Base-by-base conservation (phyloP, 179 eudicot genomes). In the Heliamphora pulchella region DNA sequence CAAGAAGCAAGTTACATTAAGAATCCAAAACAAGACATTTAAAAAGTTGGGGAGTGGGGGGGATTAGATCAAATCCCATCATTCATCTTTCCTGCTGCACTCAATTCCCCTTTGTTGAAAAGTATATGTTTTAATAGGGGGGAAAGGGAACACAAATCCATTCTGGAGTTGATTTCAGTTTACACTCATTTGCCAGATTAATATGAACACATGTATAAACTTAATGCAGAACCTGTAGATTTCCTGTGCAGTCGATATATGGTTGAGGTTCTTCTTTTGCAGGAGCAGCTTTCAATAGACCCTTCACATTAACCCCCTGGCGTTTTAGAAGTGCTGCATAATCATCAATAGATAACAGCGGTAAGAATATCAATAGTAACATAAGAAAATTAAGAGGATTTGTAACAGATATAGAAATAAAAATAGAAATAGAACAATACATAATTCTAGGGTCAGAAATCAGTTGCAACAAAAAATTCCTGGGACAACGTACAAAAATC, bases 191-290 rank as follows among this genome's bases (percentile, higher is more conserved):
- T 66, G 50, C 61, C 41, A 54, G 59, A 41, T 53, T 14, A n/a
- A 67, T 39, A 78, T 18, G 39, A 1, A 57, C 43, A n/a, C 66
- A 31, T 31, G 17, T 47, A 61, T 61, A 17, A 44, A 74, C 55
- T 59, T 59, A 43, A 15, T 39, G 53, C 10, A 64, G 77, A 62
- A 96, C 99, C 99, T 96, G 96, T 84, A 96, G 83, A 88, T 89
- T 89, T 67, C 99, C 99, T n/a, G 97, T 94, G 91, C 98, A 94
- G 76, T 96, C 99, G 71, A 96, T 96, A 83, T 91, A 75, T 65
- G 86, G 89, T 81, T 89, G 91, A 77, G 91, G 91, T 65, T 92
- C 98, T 80, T 96, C 98, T 84, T 88, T 90, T 41, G 89, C 86
- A 63, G 98, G 91, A 80, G 88, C 89, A 70, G 96, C 87, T 91